A percentile compares a stretch with the other conserved stretches of the same genome.
Conservation (phyloP, 2,329 filamentous ascomycete genomes). For the Trichoderma lentiforme region DNA sequence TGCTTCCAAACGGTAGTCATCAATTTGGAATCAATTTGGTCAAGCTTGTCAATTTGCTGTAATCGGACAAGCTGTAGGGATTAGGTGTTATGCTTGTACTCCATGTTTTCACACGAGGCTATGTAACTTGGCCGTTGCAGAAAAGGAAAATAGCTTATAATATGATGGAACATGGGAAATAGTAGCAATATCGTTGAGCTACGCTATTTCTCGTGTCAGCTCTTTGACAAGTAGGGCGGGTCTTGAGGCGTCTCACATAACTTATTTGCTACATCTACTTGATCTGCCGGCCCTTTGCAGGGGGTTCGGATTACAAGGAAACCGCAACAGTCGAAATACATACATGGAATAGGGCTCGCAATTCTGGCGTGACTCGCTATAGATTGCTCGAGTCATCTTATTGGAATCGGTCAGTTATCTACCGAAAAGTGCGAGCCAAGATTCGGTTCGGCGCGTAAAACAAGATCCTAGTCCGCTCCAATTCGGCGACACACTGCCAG, state of each 20-base stretch:
- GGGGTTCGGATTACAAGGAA: too few relatives aligned
- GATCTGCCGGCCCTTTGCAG: neutral
- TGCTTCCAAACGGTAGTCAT: neutral
- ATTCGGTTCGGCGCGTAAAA: too few relatives aligned
- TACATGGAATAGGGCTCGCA: too few relatives aligned
- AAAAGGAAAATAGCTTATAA: neutral
- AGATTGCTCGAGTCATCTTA: too few relatives aligned
- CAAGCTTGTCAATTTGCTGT: neutral
- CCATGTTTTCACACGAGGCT: neutral
- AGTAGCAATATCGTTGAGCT: neutral
- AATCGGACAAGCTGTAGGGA: neutral
- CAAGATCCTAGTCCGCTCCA: too few relatives aligned
- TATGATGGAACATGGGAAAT: neutral
- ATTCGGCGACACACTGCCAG: too few relatives aligned
- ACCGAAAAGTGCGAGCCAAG: too few relatives aligned
- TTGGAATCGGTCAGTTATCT: too few relatives aligned
- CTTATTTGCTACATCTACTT: neutral
- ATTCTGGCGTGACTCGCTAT: too few relatives aligned
- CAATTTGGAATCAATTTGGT: neutral
- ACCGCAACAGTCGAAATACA: too few relatives aligned
- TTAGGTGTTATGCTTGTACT: neutral
- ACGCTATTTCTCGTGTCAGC: neutral
- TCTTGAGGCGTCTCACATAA: neutral
- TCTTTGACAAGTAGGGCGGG: neutral
- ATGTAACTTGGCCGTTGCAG: neutral